Conservation (phyloP, 495 filamentous ascomycete genomes). For the Penicillium silybi region DNA sequence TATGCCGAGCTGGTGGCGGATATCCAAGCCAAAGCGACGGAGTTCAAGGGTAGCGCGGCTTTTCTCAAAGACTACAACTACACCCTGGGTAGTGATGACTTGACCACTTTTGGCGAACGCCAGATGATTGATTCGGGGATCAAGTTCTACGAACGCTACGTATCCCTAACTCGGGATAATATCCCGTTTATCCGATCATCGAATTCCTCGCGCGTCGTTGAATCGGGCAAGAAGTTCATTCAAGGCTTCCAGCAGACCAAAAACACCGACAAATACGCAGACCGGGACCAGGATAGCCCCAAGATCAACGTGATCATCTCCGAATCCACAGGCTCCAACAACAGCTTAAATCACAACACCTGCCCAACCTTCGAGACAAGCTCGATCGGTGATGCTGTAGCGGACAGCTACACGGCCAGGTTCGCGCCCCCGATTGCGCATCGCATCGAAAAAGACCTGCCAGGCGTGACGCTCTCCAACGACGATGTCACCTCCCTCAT, state of each 20-base stretch:
- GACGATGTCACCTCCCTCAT: slow-evolving; percentile 65
- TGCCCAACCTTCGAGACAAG: slow-evolving; percentile 59
- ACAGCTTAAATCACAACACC: slow-evolving; percentile 67
- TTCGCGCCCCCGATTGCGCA: slow-evolving; percentile 59
- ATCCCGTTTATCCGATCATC: slow-evolving; percentile 70
- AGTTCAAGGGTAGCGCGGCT: slow-evolving; percentile 53
- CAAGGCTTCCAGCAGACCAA: slow-evolving; percentile 65
- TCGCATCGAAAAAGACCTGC: slow-evolving; percentile 59
- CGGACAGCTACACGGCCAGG: slow-evolving; percentile 47
- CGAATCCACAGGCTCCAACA: slow-evolving; percentile 62
- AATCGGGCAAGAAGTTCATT: slow-evolving; percentile 68
- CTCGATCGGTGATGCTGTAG: slow-evolving; percentile 44
- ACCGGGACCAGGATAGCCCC: slow-evolving; percentile 39
- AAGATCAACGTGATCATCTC: slow-evolving; percentile 60
- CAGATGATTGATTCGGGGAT: slow-evolving; percentile 71
- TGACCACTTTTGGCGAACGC: slow-evolving; percentile 67
- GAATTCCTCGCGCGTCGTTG: slow-evolving; percentile 66
- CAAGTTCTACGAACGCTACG: slow-evolving; percentile 70
- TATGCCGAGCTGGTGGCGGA: slow-evolving; percentile 55
- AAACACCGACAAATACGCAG: slow-evolving; percentile 31
- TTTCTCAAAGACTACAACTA: slow-evolving; percentile 71
- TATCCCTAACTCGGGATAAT: slow-evolving; percentile 45
- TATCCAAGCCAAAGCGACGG: slow-evolving; percentile 55
- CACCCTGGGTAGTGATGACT: slow-evolving; percentile 66
- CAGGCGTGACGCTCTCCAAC: slow-evolving; percentile 54